Percentiles rank a stretch among this genome's conserved stretches.
Evolutionary conservation across 2,329 filamentous ascomycete species (phyloP).

Genomic region (Cladobotryum mycophilum): DNA sequence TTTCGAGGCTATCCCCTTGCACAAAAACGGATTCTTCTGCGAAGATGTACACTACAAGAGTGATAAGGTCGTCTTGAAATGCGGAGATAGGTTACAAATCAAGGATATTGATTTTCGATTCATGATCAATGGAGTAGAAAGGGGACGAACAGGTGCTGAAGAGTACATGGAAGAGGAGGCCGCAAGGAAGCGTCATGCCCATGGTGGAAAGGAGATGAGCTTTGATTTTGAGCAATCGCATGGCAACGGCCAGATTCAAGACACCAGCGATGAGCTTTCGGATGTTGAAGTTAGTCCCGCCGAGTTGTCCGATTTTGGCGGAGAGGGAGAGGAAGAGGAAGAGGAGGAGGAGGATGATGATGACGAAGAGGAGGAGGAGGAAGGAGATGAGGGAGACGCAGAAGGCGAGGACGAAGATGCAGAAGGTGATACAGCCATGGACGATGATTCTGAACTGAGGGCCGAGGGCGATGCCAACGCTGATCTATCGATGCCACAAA

Average conservation of each 20-base stretch:
- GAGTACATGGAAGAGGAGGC: constrained; percentile 45
- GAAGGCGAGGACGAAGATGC: constrained; percentile 23
- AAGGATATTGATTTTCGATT: constrained; percentile 65
- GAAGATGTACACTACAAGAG: constrained; percentile 54
- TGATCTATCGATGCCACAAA: constrained; percentile 33
- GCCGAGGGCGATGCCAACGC: constrained; percentile 24
- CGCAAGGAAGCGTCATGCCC: constrained; percentile 43
- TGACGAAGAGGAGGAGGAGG: constrained; percentile 20
- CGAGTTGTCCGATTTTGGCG: constrained; percentile 35
- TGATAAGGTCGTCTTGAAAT: constrained; percentile 51
- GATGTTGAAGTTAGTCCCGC: constrained; percentile 36
- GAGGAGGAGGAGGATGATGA: constrained; percentile 21
- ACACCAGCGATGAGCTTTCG: constrained; percentile 49
- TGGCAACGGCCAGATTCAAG: constrained; percentile 49
- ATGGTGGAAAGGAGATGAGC: constrained; percentile 64
- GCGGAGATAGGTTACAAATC: constrained; percentile 64
- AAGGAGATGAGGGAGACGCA: constrained; percentile 19
- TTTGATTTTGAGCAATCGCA: constrained; percentile 63
- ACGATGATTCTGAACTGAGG: constrained; percentile 22
- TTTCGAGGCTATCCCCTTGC: constrained; percentile 58
- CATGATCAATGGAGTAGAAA: constrained; percentile 57
- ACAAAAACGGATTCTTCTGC: constrained; percentile 64
- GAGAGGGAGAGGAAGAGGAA: constrained; percentile 23
- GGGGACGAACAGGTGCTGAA: constrained; percentile 53
- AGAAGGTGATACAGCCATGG: constrained; percentile 19